Evolutionary conservation across 2,329 filamentous ascomycete species (phyloP).

Genomic region (Mycosphaerella arachidis): DNA sequence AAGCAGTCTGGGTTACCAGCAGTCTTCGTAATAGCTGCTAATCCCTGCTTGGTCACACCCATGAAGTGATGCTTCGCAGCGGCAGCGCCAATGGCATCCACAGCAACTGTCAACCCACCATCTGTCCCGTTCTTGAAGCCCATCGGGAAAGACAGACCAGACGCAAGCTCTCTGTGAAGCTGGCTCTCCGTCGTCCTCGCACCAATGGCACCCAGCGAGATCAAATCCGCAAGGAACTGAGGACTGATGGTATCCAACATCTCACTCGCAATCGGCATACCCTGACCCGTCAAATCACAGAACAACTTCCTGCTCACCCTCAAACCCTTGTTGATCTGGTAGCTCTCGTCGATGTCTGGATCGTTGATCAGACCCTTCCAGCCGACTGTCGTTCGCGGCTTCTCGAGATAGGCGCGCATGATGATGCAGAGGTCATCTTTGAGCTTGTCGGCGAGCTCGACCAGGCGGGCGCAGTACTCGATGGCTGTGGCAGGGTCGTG

Average conservation of each 20-base stretch:
- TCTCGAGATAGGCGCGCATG: conserved; percentile 98
- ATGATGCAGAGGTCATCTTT: conserved; percentile 81
- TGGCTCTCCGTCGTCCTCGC: conserved; percentile 95
- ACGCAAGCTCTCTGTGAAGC: conserved; percentile 91
- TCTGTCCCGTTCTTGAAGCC: conserved; percentile 99
- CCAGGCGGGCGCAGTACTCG: conserved; percentile 80
- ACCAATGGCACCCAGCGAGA: conserved; percentile 92
- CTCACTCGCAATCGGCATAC: conserved; percentile 94
- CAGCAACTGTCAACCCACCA: conserved; percentile 81
- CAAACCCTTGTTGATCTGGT: conserved; percentile 98
- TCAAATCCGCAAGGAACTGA: conserved; percentile 93
- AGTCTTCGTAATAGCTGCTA: conserved; percentile 91
- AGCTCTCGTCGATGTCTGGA: conserved; percentile 93
- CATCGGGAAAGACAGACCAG: conserved; percentile 92
- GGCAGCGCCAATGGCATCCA: conserved; percentile 84
- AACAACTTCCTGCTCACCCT: conserved; percentile 90
- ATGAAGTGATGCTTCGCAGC: conserved; percentile 92
- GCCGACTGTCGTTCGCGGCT: conserved; percentile 94
- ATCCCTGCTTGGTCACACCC: conserved; percentile 94
- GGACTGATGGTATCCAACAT: conserved; percentile 99
- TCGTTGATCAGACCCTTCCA: conserved; percentile 99
- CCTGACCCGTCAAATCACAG: conserved; percentile 76
- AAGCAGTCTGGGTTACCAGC: conserved; percentile 95
- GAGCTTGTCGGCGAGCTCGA: conserved; percentile 72
- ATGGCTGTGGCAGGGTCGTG: conserved; percentile 86